These are phyloP conservation scores for Desmodesmus armatus DNA, from an alignment of 139 green algal species.

Conservation along the genomic window DNA sequence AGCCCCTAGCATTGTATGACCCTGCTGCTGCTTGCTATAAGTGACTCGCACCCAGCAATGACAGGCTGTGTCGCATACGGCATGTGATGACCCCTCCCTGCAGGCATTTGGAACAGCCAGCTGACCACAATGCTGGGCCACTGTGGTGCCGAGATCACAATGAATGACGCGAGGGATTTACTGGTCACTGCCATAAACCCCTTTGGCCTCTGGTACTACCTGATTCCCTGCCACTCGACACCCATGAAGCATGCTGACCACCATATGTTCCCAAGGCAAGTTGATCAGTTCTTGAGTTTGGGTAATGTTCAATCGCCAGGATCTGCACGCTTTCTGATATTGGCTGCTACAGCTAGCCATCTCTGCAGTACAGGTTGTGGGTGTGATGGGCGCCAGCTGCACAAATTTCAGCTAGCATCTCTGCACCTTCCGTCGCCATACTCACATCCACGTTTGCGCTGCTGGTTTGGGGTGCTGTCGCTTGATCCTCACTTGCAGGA, in stretches of 20 bases:
- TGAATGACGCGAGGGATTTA: background rate
- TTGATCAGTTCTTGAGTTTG: too few relatives aligned
- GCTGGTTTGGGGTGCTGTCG: background rate
- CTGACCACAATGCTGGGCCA: too few relatives aligned
- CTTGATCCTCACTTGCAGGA: background rate
- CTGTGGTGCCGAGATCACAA: background rate
- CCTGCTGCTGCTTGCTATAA: too few relatives aligned
- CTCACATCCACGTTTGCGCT: background rate
- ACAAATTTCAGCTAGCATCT: background rate
- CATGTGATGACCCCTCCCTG: too few relatives aligned
- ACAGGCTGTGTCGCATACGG: too few relatives aligned
- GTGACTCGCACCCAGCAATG: too few relatives aligned
- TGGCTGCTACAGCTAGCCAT: too few relatives aligned
- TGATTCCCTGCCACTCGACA: background rate
- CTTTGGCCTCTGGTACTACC: background rate
- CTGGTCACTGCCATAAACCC: background rate
- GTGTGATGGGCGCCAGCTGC: background rate
- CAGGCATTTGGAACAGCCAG: too few relatives aligned
- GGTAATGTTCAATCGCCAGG: too few relatives aligned
- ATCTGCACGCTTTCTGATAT: too few relatives aligned
- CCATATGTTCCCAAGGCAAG: background rate
- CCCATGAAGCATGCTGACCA: background rate
- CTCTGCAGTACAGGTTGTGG: background rate
- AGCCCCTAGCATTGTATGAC: too few relatives aligned
- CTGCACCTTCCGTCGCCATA: background rate